A percentile compares a stretch with the other conserved stretches of the same genome.
phyloP scores from a whole-genome alignment of 352 stramenopile genomes.

The Albugo candida region DNA sequence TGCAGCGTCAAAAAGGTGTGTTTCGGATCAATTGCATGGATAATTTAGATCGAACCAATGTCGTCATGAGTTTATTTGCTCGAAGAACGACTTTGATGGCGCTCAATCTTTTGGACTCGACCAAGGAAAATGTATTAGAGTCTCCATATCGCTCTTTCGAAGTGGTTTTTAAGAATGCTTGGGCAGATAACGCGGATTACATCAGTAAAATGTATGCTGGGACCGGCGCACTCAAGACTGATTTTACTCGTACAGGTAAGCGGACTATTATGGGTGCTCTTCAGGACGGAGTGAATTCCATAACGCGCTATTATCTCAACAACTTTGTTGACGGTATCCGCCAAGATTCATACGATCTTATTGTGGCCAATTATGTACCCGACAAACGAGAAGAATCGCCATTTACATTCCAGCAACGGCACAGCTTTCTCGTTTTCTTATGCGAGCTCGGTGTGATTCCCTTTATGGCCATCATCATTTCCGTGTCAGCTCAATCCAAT shows the following conservation, averaged over 20 bases:
- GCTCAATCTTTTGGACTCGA: constrained; percentile 21
- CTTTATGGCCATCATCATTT: constrained; percentile 35
- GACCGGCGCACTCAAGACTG: constrained; percentile 86
- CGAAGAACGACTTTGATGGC: constrained; percentile 63
- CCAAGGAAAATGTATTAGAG: constrained; percentile 16
- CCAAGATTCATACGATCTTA: constrained; percentile 86
- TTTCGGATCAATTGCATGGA: constrained; percentile 97
- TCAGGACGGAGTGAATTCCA: constrained; percentile 88
- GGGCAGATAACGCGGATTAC: constrained; percentile 91
- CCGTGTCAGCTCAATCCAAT: constrained; percentile 34
- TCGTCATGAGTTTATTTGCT: constrained; percentile 90
- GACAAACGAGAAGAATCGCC: constrained; percentile 63
- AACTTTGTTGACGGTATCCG: constrained; percentile 88
- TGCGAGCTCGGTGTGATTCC: constrained; percentile 27
- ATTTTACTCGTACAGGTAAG: constrained; percentile 90
- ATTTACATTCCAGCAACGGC: constrained; percentile 70
- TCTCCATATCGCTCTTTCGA: constrained; percentile 45
- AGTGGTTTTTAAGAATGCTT: constrained; percentile 72
- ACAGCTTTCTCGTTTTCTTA: constrained; percentile 41
- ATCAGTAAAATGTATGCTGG: constrained; percentile 87
- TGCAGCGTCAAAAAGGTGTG: constrained; percentile 78
- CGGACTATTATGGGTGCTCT: constrained; percentile 77
- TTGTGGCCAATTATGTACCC: constrained; percentile 58
- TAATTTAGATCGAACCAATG: constrained; percentile 94
- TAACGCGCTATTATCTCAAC: constrained; percentile 91